These are phyloP conservation scores for Ophiocordyceps polyrhachis-furcata DNA, from an alignment of 2,329 filamentous ascomycete genomes.

Conservation along the genomic window DNA sequence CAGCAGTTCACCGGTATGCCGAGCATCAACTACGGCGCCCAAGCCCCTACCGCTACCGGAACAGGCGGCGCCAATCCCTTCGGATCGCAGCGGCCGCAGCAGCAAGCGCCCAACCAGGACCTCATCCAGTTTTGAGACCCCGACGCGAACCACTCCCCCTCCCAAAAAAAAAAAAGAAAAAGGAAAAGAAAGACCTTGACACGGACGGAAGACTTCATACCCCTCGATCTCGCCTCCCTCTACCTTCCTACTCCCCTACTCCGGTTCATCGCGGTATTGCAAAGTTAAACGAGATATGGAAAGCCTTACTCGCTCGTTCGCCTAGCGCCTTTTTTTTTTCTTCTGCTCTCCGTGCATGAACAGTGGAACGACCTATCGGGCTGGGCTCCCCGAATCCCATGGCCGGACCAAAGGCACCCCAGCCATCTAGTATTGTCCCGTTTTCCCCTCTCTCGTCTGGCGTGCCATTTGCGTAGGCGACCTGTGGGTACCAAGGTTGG, in stretches of 20 bases:
- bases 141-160: too few relatives aligned
- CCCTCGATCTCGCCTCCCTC: background rate
- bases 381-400: background rate
- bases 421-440: too few relatives aligned
- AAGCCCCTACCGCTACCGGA: constrained; percentile 36
- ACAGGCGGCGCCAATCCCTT: constrained; percentile 38
- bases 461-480: too few relatives aligned
- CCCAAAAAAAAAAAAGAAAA: background rate
- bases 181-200: background rate
- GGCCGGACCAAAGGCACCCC: background rate
- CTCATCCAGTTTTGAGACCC: constrained; percentile 40
- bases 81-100: constrained; percentile 29
- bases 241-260: background rate
- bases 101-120: constrained; percentile 33
- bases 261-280: background rate
- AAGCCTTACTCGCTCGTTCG: constrained; percentile 1
- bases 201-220: background rate
- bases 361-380: background rate
- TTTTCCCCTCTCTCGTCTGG: too few relatives aligned
- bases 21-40: constrained; percentile 31
- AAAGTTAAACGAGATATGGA: constrained; percentile 1
- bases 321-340: constrained; percentile 1
- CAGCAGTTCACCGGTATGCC: constrained; percentile 70
- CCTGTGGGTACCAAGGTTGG: too few relatives aligned
- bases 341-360: background rate